Base-by-base conservation (phyloP, 2,329 filamentous ascomycete genomes). In the Talaromyces sp. region DNA sequence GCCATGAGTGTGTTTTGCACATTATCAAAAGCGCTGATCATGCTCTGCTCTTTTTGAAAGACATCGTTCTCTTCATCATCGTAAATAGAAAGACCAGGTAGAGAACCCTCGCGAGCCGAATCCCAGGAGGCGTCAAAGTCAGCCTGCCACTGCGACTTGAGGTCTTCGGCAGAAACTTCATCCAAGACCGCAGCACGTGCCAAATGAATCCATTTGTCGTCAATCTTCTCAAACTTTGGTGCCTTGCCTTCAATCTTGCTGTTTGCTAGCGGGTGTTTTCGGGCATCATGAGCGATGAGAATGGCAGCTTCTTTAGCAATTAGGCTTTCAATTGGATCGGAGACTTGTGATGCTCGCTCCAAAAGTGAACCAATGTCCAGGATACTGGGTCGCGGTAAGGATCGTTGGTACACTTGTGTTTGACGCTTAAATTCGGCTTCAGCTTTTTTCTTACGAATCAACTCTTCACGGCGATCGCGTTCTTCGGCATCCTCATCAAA, bases 331-430 rank as follows among this genome's bases (percentile, higher is more conserved):
- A 87, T 82, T 0, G 87, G 83, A 68, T 93, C 86, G 2, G 81
- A 70, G 4, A 88, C 76, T 13, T 81, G 75, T 2, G 84, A 81
- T 0, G 89, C 89, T 32, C 81, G 81, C 64, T 86, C 83, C 56
- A 92, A 71, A 65, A 98, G 77, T 0, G 81, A 81, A 56, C 87
- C 80, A 24, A 95, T 75, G 72, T 98, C 88, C 14, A 98, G 81
- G 2, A 82, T 77, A 1, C 82, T 81, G 1, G 95, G 92, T 51
- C 93, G 84, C 8, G 95, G 95, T 13, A 99, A 80, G 4, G 84
- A 85, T 66, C 84, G 87, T 76, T 98, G 93, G 75, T 97, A 87
- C n/a, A 96, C 93, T 70, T 96, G 92, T 1, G 90, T 96, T 68
- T 95, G 88, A 56, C 93, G 84, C 72, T 86, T 88, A 69, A 91